phyloP scores from a whole-genome alignment of 179 eudicot species.

The Pouteria campechiana region DNA sequence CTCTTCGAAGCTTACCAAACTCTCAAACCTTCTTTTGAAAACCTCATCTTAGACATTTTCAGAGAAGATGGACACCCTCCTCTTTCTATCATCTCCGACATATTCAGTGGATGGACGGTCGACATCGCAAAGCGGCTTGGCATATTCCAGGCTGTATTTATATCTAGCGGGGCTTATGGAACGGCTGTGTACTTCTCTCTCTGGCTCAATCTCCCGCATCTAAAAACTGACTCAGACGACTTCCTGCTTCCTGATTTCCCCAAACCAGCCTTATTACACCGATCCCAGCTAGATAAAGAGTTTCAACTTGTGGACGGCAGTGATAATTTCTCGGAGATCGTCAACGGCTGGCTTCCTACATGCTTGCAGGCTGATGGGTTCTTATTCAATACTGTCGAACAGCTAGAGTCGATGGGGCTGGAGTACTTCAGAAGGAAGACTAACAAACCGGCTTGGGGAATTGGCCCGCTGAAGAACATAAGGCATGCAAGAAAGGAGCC shows the following conservation, averaged over 20 bases:
- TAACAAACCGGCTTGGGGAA: slow-evolving; percentile 48
- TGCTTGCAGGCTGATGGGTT: slow-evolving; percentile 32
- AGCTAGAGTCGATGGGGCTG: slow-evolving; percentile 62
- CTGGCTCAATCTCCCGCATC: slow-evolving; percentile 69
- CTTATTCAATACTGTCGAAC: slow-evolving; percentile 58
- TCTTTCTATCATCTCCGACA: slow-evolving; percentile 49
- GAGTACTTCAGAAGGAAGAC: slow-evolving; percentile 23
- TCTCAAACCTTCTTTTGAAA: slow-evolving; percentile 22
- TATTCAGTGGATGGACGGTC: slow-evolving; percentile 54
- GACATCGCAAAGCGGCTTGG: slow-evolving; percentile 23
- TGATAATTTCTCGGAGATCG: slow-evolving; percentile 55
- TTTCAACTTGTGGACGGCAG: slow-evolving; percentile 48
- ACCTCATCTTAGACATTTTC: slow-evolving; percentile 16
- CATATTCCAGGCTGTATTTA: slow-evolving; percentile 25
- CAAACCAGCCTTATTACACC: slow-evolving; percentile 20
- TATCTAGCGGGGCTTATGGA: slow-evolving; percentile 76
- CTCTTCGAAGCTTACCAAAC: slow-evolving; percentile 37
- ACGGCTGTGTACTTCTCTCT: slow-evolving; percentile 43
- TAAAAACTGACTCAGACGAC: slow-evolving; percentile 23
- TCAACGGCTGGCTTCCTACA: slow-evolving; percentile 31
- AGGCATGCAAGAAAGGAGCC: too few species aligned
- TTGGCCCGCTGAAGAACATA: slow-evolving; percentile 78
- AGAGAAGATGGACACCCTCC: slow-evolving; percentile 31
- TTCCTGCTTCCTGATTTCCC: slow-evolving; percentile 62
- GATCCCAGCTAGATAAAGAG: slow-evolving; percentile 40